Percentiles rank a stretch among this genome's conserved stretches.
These are phyloP conservation scores for Fusarium equiseti DNA, from an alignment of 2,329 filamentous ascomycete species.

Conservation along the genomic window DNA sequence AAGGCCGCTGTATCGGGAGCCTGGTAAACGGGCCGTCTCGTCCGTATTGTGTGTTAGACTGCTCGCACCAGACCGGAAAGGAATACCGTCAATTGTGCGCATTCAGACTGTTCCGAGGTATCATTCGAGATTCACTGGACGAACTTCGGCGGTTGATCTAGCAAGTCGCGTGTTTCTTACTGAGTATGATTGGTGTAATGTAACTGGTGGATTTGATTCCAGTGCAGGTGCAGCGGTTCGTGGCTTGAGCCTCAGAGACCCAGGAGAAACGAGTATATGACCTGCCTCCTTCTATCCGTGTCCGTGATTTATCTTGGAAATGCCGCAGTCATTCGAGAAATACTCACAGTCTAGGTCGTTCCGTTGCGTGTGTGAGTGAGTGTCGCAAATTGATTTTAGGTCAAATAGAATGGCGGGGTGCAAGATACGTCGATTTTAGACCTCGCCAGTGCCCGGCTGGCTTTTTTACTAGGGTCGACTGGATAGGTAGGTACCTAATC, in stretches of 20 bases:
- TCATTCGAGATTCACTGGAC: constrained; percentile 20
- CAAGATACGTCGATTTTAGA: constrained; percentile 16
- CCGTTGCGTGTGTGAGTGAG: neutral
- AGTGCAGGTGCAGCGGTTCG: constrained; percentile 10
- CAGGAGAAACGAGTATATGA: neutral
- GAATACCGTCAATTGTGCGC: constrained; percentile 17
- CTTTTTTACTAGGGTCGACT: neutral
- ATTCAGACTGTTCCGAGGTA: constrained; percentile 7
- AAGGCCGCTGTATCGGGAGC: constrained; percentile 6
- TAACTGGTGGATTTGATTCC: constrained; percentile 31
- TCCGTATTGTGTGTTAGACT: constrained; percentile 14
- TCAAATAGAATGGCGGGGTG: constrained; percentile 7
- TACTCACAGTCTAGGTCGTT: constrained; percentile 1
- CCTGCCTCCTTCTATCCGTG: neutral
- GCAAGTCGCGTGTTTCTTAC: constrained; percentile 18
- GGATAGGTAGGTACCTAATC: neutral
- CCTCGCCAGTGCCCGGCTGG: constrained; percentile 20
- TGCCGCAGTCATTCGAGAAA: constrained; percentile 26
- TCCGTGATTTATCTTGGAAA: constrained; percentile 14
- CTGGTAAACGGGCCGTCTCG: constrained; percentile 39
- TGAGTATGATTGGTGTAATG: constrained; percentile 29
- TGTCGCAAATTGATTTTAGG: neutral
- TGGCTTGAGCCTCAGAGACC: constrained; percentile 30
- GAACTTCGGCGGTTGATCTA: constrained; percentile 19
- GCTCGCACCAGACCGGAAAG: constrained; percentile 15